Evolutionary conservation across 306 rosid genomes (phyloP).

Genomic region (Pueraria montana): DNA sequence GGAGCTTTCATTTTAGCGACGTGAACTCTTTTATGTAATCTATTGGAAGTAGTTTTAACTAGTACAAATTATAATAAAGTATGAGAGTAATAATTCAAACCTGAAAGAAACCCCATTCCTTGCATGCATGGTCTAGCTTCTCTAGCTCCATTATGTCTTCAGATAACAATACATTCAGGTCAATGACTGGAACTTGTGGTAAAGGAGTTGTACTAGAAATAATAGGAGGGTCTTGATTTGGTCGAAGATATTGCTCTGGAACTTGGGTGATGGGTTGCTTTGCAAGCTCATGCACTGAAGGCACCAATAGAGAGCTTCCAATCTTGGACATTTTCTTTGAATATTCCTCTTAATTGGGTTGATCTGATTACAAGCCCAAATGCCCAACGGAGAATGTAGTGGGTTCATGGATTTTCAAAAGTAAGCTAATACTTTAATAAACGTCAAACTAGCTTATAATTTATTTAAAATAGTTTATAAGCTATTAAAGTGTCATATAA

Average conservation of each 20-base stretch:
- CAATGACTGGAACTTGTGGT: constrained; percentile 57
- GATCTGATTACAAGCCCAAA: background rate
- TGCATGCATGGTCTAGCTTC: constrained; percentile 57
- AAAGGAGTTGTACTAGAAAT: constrained; percentile 10
- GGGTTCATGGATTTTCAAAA: no score
- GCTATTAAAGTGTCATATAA: no score
- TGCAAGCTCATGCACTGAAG: constrained; percentile 32
- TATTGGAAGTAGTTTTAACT: background rate
- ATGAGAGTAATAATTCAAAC: background rate
- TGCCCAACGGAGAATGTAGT: no score
- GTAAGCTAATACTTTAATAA: no score
- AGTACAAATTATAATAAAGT: background rate
- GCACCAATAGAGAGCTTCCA: constrained; percentile 33
- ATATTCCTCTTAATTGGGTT: background rate
- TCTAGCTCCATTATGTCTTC: constrained; percentile 48
- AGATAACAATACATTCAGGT: constrained; percentile 48
- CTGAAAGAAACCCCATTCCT: constrained; percentile 58
- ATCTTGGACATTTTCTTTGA: background rate
- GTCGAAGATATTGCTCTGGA: constrained; percentile 52
- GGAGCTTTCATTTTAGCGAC: no score
- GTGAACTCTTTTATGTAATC: no score
- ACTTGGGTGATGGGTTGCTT: constrained; percentile 37
- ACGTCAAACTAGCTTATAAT: no score
- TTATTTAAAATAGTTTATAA: no score
- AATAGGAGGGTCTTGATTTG: constrained; percentile 49